These are phyloP conservation scores for Oryza brachyantha DNA, from an alignment of 176 grass and related monocot species.

Conservation along the genomic window DNA sequence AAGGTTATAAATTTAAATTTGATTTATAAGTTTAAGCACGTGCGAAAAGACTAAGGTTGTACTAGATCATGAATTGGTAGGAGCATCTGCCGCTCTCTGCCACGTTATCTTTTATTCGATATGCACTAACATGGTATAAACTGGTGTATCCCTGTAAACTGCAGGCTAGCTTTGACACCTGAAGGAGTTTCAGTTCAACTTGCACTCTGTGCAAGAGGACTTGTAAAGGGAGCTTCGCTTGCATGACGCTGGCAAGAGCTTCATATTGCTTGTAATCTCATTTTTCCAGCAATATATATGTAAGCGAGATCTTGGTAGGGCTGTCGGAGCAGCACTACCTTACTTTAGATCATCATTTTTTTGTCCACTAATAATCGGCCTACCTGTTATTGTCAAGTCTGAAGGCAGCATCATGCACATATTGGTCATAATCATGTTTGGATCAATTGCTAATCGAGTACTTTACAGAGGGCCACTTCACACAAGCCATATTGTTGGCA, in stretches of 20 bases:
- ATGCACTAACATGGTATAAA: constrained; percentile 11
- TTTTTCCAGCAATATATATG: constrained; percentile 31
- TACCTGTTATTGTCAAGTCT: not conserved
- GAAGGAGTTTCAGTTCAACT: not conserved
- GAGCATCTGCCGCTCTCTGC: not conserved
- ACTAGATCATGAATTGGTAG: not conserved
- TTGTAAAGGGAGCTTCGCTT: not conserved
- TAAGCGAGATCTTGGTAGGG: constrained; percentile 2
- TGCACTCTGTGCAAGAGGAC: not conserved
- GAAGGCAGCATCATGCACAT: not conserved
- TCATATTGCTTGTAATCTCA: constrained; percentile 20
- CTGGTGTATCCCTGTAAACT: not conserved
- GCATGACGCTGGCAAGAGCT: not conserved
- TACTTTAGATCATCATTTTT: constrained; percentile 24
- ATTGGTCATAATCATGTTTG: constrained; percentile 21
- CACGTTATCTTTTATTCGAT: no score
- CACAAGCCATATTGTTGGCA: not conserved
- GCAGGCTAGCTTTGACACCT: constrained; percentile 31
- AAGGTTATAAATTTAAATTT: no score
- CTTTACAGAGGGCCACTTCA: not conserved
- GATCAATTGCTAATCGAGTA: constrained; percentile 11
- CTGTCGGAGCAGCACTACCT: constrained; percentile 9
- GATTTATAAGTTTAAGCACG: no score
- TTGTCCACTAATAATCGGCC: not conserved
- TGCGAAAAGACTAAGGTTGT: no score